A percentile compares a stretch with the other conserved stretches of the same genome.
phyloP scores from a whole-genome alignment of 305 asterid species.

The Fraxinus sp. region DNA sequence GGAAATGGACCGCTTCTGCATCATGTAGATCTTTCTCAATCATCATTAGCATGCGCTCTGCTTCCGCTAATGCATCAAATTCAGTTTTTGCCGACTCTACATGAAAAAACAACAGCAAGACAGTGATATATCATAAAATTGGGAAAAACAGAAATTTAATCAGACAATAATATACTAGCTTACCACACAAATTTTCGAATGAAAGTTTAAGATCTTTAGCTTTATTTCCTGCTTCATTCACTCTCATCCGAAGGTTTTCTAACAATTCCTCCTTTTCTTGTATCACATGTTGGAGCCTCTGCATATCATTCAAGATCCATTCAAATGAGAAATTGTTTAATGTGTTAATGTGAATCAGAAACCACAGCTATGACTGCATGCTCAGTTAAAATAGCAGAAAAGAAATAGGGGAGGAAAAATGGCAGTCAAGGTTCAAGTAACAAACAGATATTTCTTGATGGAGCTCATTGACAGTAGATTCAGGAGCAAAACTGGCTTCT shows the following conservation, averaged over 20 bases:
- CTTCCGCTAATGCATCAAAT: constrained; percentile 58
- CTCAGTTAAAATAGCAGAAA: constrained; percentile 10
- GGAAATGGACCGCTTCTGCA: constrained; percentile 52
- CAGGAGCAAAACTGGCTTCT: constrained; percentile 49
- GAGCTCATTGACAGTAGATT: constrained; percentile 66
- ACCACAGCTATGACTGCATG: constrained; percentile 19
- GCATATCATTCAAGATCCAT: constrained; percentile 31
- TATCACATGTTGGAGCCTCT: constrained; percentile 61
- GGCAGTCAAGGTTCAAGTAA: constrained; percentile 23
- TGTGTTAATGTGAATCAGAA: constrained; percentile 14
- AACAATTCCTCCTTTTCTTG: constrained; percentile 45
- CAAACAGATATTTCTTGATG: constrained; percentile 69
- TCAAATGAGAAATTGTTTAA: background rate
- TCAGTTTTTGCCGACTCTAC: constrained; percentile 72
- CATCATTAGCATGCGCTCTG: constrained; percentile 57
- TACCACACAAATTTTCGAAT: constrained; percentile 63
- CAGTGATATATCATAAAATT: constrained; percentile 24
- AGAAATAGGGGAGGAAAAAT: constrained; percentile 13
- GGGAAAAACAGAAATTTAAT: constrained; percentile 16
- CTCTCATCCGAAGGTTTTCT: constrained; percentile 51
- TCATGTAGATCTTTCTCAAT: constrained; percentile 50
- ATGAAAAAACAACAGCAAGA: constrained; percentile 14
- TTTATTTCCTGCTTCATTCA: constrained; percentile 54
- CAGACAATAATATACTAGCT: constrained; percentile 29
- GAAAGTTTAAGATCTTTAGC: constrained; percentile 45